Percentiles rank a stretch among this genome's conserved stretches.
phyloP scores from a whole-genome alignment of 2,329 filamentous ascomycete species.

The Neonectria hederae region DNA sequence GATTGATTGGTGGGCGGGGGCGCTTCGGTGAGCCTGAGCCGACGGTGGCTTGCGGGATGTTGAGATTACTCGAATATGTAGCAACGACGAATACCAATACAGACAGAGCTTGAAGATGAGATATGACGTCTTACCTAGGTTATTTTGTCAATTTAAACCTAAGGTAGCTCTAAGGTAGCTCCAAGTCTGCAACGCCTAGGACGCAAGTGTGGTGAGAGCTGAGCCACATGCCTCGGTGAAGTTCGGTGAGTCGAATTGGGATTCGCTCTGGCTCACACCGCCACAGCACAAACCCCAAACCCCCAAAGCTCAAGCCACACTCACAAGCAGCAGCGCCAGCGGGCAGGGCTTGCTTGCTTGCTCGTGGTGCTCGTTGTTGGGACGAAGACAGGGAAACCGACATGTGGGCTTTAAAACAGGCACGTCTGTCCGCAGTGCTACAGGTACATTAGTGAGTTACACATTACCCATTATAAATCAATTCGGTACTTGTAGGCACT shows the following conservation, averaged over 20 bases:
- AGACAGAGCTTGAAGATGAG: not conserved
- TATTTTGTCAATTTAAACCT: not conserved
- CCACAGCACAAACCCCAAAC: not conserved
- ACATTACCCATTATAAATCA: not conserved
- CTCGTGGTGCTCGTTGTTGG: not conserved
- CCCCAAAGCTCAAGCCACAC: not conserved
- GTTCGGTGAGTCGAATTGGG: not conserved
- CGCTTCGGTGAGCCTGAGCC: not conserved
- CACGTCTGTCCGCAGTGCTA: not conserved
- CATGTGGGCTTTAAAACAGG: not conserved
- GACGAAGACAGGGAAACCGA: not conserved
- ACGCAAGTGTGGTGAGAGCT: too few relatives aligned
- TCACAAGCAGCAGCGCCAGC: not conserved
- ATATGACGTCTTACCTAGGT: not conserved
- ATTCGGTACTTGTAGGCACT: too few relatives aligned
- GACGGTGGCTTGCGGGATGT: not conserved
- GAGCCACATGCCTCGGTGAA: not conserved
- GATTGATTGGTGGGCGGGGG: constrained; percentile 1
- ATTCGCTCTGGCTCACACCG: not conserved
- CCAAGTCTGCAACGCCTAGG: not conserved
- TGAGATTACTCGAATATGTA: not conserved
- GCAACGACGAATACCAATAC: not conserved
- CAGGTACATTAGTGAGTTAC: constrained; percentile 6
- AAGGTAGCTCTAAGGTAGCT: not conserved
- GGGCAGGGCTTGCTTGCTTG: not conserved